Evolutionary conservation across 2,329 filamentous ascomycete species (phyloP).

Genomic region (Venturia asperata): DNA sequence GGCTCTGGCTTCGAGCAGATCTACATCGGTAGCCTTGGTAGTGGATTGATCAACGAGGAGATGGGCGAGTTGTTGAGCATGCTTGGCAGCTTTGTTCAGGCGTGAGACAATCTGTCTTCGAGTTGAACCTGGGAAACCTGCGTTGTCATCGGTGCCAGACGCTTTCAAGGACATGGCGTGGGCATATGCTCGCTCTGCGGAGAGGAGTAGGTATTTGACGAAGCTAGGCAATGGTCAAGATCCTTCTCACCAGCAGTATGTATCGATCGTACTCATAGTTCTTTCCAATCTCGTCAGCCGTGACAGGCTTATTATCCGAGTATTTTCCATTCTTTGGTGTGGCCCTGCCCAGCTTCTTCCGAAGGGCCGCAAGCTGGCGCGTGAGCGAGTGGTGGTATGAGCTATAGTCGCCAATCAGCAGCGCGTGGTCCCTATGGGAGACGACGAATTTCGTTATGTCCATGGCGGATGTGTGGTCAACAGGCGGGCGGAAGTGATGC

Average conservation of each 20-base stretch:
- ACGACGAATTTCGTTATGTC: slow-evolving; percentile 83
- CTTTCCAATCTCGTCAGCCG: slow-evolving; percentile 64
- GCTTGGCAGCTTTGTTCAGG: slow-evolving; percentile 68
- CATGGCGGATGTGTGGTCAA: slow-evolving; percentile 48
- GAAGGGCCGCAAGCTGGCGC: slow-evolving; percentile 72
- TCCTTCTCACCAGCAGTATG: neutral
- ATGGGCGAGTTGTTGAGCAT: slow-evolving; percentile 60
- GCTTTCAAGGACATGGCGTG: slow-evolving; percentile 94
- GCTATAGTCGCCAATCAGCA: slow-evolving; percentile 82
- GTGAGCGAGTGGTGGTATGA: slow-evolving; percentile 75
- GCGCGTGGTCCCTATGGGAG: slow-evolving; percentile 70
- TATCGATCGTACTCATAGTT: slow-evolving; percentile 64
- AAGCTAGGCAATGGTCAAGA: slow-evolving; percentile 46
- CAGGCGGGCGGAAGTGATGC: too few relatives aligned
- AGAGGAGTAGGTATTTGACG: slow-evolving; percentile 71
- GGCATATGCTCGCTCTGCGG: slow-evolving; percentile 86
- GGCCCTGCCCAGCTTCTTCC: slow-evolving; percentile 76
- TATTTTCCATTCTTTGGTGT: slow-evolving; percentile 86
- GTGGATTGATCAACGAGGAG: slow-evolving; percentile 53
- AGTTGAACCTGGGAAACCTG: slow-evolving; percentile 58
- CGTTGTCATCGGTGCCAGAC: slow-evolving; percentile 65
- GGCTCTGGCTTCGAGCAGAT: slow-evolving; percentile 77
- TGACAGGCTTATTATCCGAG: slow-evolving; percentile 60
- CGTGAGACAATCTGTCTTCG: slow-evolving; percentile 85
- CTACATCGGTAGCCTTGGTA: slow-evolving; percentile 60